A percentile compares a stretch with the other conserved stretches of the same genome.
Evolutionary conservation across 2,329 filamentous ascomycete genomes (phyloP).

Genomic region (Alternaria gaisen): DNA sequence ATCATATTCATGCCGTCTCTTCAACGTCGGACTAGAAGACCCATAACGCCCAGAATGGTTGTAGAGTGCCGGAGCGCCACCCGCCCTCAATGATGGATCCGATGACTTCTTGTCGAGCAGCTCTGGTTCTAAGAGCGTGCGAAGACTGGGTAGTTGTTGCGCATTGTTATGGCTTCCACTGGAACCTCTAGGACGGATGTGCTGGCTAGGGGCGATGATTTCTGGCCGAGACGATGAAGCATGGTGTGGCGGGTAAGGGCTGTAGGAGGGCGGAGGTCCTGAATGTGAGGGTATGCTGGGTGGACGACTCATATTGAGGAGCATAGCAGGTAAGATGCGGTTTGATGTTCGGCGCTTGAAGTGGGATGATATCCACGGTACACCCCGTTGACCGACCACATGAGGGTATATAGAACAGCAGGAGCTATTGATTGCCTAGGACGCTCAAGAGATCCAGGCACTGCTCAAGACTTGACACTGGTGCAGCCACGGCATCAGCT

Average conservation of each 20-base stretch:
- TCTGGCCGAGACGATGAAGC: conserved; percentile 41
- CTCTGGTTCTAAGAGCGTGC: conserved; percentile 49
- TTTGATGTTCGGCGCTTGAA: conserved; percentile 37
- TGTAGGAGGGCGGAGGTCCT: conserved; percentile 42
- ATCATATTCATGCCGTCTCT: conserved; percentile 49
- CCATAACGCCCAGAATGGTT: conserved; percentile 36
- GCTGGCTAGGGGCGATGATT: conserved; percentile 33
- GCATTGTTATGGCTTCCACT: conserved; percentile 39
- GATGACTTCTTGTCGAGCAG: conserved; percentile 45
- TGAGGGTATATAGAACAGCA: conserved; percentile 42
- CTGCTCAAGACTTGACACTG: conserved; percentile 34
- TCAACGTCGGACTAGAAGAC: conserved; percentile 46
- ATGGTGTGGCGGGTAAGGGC: conserved; percentile 38
- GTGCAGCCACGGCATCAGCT: conserved; percentile 47
- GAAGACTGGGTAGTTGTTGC: conserved; percentile 49
- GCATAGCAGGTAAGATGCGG: conserved; percentile 40
- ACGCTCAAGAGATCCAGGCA: conserved; percentile 39
- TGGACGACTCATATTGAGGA: conserved; percentile 81
- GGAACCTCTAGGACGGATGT: conserved; percentile 36
- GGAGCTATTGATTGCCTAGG: conserved; percentile 37
- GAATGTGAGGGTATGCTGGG: conserved; percentile 84
- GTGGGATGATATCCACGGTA: conserved; percentile 45
- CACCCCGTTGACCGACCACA: conserved; percentile 43
- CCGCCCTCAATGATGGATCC: conserved; percentile 35
- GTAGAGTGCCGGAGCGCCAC: conserved; percentile 29